These are phyloP conservation scores for Abortiporus biennis DNA, from an alignment of 1,284 basidiomycete species.

Conservation along the genomic window DNA sequence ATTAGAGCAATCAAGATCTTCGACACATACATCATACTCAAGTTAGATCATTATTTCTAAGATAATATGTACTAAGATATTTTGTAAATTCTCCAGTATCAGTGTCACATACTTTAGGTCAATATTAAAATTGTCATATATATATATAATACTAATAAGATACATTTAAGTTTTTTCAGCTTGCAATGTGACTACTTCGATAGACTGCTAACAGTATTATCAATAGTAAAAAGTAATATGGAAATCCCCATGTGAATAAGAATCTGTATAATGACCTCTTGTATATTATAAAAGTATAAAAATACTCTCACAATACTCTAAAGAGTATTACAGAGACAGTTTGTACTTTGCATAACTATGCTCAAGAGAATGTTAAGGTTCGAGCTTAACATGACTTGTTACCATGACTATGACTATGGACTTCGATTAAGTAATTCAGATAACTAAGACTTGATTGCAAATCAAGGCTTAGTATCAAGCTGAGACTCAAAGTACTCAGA, in stretches of 20 bases:
- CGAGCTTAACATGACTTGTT: too few species aligned
- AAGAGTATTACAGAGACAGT: too few species aligned
- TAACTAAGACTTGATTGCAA: too few species aligned
- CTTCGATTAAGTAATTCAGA: too few species aligned
- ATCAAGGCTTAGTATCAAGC: too few species aligned
- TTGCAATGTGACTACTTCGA: neutral
- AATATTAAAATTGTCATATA: conserved; percentile 3
- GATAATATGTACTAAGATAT: neutral
- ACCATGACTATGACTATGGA: too few species aligned
- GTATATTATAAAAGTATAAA: neutral
- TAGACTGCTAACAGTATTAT: neutral
- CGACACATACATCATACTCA: neutral
- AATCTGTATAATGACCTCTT: neutral
- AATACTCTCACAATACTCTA: neutral
- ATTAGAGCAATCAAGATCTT: neutral
- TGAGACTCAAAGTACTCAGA: too few species aligned
- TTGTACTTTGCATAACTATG: too few species aligned
- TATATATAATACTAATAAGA: too few species aligned
- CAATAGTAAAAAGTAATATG: neutral
- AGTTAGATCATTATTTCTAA: neutral
- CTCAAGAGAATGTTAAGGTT: too few species aligned
- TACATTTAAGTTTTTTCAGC: neutral
- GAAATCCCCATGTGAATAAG: neutral
- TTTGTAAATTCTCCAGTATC: neutral
- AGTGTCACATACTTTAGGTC: neutral